A percentile compares a stretch with the other conserved stretches of the same genome.
Conservation (phyloP, 202 grass and related monocot genomes). For the Hordeum pubiflorum region DNA sequence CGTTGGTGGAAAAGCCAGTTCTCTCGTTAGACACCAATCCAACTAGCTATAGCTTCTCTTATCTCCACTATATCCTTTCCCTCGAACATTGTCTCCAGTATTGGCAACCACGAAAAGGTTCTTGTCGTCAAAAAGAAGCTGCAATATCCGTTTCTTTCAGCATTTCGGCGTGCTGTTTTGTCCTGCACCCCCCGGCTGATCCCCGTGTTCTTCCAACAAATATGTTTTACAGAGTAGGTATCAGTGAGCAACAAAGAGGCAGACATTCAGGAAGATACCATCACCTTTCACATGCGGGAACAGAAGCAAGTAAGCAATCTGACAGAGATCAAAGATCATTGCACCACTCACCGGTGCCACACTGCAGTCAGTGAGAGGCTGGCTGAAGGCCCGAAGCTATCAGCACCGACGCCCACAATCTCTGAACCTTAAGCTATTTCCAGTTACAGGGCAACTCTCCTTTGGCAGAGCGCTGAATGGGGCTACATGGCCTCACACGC, state of each 20-base stretch:
- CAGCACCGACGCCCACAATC: not conserved
- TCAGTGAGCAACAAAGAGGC: not conserved
- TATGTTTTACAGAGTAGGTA: not conserved
- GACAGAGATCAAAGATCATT: not conserved
- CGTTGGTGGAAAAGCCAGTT: too few relatives aligned
- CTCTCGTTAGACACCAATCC: too few relatives aligned
- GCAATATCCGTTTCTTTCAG: not conserved
- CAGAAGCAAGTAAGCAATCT: not conserved
- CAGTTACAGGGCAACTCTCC: slow-evolving; percentile 65
- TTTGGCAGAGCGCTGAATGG: slow-evolving; percentile 39
- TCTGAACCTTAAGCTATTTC: slow-evolving; percentile 31
- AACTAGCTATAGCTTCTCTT: too few relatives aligned
- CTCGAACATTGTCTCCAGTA: not conserved
- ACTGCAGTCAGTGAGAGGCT: not conserved
- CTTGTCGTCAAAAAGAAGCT: not conserved
- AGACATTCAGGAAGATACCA: not conserved
- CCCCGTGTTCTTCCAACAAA: not conserved
- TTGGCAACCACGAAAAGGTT: not conserved
- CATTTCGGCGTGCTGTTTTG: not conserved
- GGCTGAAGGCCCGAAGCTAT: not conserved
- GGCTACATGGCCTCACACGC: not conserved
- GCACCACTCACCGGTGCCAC: not conserved
- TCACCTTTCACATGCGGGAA: not conserved
- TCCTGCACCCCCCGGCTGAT: not conserved
- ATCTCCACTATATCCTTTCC: not conserved